A percentile compares a stretch with the other conserved stretches of the same genome.
Evolutionary conservation across 2,329 filamentous ascomycete species (phyloP).

Genomic region (Monosporascus sp.): DNA sequence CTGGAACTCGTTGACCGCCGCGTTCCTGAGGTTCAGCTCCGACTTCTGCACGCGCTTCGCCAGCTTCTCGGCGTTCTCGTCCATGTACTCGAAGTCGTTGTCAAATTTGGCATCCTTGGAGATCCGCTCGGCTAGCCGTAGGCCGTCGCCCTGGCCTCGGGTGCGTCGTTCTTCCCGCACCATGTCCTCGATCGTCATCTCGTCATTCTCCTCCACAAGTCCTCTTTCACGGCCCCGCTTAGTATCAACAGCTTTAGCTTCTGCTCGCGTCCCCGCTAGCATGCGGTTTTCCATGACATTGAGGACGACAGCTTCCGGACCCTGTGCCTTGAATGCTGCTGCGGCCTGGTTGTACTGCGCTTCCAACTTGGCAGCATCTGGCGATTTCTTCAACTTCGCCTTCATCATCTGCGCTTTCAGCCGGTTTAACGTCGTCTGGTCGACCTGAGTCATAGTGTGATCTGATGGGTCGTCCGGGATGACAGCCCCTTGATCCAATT

Average conservation of each 20-base stretch:
- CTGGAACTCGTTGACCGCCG: slow-evolving; percentile 82
- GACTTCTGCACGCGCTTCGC: slow-evolving; percentile 83
- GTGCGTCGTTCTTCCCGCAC: slow-evolving; percentile 88
- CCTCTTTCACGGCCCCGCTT: slow-evolving; percentile 82
- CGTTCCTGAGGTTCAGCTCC: slow-evolving; percentile 80
- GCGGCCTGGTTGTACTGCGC: slow-evolving; percentile 76
- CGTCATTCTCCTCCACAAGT: slow-evolving; percentile 81
- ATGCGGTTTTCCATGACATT: slow-evolving; percentile 86
- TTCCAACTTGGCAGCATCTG: slow-evolving; percentile 72
- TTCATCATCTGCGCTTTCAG: slow-evolving; percentile 95
- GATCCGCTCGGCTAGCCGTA: slow-evolving; percentile 83
- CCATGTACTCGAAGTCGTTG: slow-evolving; percentile 92
- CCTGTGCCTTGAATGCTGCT: slow-evolving; percentile 49
- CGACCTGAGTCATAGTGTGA: slow-evolving; percentile 49
- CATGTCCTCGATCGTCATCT: slow-evolving; percentile 97
- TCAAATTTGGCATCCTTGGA: slow-evolving; percentile 89
- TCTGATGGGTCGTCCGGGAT: slow-evolving; percentile 49
- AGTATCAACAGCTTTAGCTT: slow-evolving; percentile 72
- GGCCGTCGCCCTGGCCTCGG: slow-evolving; percentile 70
- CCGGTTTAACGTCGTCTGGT: slow-evolving; percentile 78
- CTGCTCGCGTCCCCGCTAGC: slow-evolving; percentile 66
- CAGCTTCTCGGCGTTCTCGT: slow-evolving; percentile 90
- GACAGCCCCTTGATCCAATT: slow-evolving; percentile 47
- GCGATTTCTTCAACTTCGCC: slow-evolving; percentile 75
- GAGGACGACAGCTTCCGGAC: slow-evolving; percentile 69